These are phyloP conservation scores for Solanum raphanifolium DNA, from an alignment of 257 asterid species.

Conservation along the genomic window DNA sequence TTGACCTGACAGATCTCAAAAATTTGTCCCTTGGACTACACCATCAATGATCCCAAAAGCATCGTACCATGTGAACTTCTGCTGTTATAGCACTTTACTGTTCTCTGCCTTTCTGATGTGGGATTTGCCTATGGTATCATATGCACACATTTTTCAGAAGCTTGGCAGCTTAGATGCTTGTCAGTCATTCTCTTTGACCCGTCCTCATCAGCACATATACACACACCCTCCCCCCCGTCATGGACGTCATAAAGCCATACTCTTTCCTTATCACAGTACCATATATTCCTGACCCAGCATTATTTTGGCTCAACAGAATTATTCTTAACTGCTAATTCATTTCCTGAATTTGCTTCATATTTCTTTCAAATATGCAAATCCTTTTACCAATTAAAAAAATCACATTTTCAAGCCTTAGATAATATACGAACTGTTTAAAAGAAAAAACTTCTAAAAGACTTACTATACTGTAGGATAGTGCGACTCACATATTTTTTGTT, in stretches of 20 bases:
- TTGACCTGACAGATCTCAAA: not conserved
- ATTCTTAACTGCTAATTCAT: not conserved
- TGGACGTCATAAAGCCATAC: fast-evolving
- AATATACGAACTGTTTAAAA: not conserved
- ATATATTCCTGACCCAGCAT: not conserved
- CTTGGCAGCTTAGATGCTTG: not conserved
- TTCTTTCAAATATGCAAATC: not conserved
- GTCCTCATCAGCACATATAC: not conserved
- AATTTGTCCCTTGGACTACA: not conserved
- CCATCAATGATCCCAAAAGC: not conserved
- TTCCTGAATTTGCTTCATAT: not conserved
- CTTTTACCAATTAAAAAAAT: not conserved
- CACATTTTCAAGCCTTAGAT: not conserved
- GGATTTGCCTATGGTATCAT: not conserved
- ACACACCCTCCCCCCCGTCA: not conserved
- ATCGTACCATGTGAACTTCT: not conserved
- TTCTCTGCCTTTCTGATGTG: not conserved
- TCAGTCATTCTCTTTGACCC: not conserved
- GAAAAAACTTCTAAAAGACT: not conserved
- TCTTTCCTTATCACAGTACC: not conserved
- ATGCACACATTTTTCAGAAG: not conserved
- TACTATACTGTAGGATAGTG: not conserved
- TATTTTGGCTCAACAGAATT: not conserved
- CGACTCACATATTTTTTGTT: not conserved
- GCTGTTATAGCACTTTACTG: not conserved